Evolutionary conservation across 225 moss, liverwort and hornwort species (phyloP).

Genomic region (Thuidium tamariscinum): DNA sequence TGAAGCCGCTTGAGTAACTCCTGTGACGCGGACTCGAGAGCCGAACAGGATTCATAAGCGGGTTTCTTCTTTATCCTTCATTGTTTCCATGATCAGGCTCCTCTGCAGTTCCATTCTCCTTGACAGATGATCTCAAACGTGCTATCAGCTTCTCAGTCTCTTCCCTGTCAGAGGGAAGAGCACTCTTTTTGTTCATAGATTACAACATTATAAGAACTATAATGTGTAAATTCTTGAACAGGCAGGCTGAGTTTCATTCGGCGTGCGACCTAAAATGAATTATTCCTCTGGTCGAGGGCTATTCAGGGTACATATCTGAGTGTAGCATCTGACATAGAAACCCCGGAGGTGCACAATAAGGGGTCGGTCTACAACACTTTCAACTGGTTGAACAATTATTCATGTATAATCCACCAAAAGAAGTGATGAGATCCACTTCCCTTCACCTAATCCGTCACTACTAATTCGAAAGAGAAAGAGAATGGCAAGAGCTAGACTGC

Average conservation of each 20-base stretch:
- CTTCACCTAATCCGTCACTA: background rate
- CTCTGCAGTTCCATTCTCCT: no score
- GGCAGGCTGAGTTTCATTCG: no score
- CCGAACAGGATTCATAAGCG: background rate
- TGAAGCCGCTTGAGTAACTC: slow-evolving; percentile 87
- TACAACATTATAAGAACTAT: no score
- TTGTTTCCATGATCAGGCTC: background rate
- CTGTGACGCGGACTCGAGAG: slow-evolving; percentile 28
- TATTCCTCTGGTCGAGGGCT: no score
- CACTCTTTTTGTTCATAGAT: no score
- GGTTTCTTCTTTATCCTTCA: background rate
- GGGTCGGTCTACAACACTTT: background rate
- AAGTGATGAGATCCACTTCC: background rate
- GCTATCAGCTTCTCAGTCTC: no score
- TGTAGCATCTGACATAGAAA: no score
- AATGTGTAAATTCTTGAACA: no score
- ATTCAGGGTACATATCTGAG: no score
- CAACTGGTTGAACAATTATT: background rate
- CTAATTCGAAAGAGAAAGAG: background rate
- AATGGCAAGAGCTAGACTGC: background rate
- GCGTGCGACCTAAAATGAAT: no score
- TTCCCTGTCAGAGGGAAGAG: no score
- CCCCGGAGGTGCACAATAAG: background rate
- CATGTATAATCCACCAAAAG: background rate
- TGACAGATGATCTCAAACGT: no score